Conservation (phyloP, 805 yeast genomes). For the Kodamaea laetipori region DNA sequence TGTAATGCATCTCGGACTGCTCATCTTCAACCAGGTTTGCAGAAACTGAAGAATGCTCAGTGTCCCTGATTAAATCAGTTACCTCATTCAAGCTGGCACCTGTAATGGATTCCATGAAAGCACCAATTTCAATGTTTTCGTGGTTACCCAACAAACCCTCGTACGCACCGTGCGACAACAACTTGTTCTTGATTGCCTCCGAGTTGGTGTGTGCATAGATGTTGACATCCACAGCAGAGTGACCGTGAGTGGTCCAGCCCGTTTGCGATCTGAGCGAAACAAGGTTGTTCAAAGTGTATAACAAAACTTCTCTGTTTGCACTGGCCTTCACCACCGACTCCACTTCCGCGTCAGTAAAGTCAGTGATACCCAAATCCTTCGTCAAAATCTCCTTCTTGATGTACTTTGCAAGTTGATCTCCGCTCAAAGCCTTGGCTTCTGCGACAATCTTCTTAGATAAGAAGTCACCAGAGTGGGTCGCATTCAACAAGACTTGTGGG, state of each 20-base stretch:
- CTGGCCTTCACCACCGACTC: constrained; percentile 20
- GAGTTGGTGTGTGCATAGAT: constrained; percentile 78
- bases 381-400: constrained; percentile 57
- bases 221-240: constrained; percentile 93
- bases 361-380: constrained; percentile 65
- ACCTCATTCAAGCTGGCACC: constrained; percentile 50
- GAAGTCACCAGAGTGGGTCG: constrained; percentile 77
- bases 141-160: constrained; percentile 70
- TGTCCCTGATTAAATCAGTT: constrained; percentile 51
- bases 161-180: constrained; percentile 30
- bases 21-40: neutral
- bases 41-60: constrained; percentile 38
- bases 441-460: constrained; percentile 50
- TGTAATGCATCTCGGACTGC: neutral
- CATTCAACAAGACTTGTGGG: constrained; percentile 72
- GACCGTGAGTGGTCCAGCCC: constrained; percentile 98
- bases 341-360: constrained; percentile 56
- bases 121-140: constrained; percentile 85
- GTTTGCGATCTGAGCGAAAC: constrained; percentile 80
- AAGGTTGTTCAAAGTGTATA: constrained; percentile 64
- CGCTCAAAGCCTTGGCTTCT: constrained; percentile 23
- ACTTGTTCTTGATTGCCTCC: constrained; percentile 40
- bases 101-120: constrained; percentile 61
- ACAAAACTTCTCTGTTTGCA: constrained; percentile 37
- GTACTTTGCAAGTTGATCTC: constrained; percentile 40